A percentile compares a stretch with the other conserved stretches of the same genome.
phyloP scores from a whole-genome alignment of 2,329 filamentous ascomycete genomes.

The Westerdykella sp. region DNA sequence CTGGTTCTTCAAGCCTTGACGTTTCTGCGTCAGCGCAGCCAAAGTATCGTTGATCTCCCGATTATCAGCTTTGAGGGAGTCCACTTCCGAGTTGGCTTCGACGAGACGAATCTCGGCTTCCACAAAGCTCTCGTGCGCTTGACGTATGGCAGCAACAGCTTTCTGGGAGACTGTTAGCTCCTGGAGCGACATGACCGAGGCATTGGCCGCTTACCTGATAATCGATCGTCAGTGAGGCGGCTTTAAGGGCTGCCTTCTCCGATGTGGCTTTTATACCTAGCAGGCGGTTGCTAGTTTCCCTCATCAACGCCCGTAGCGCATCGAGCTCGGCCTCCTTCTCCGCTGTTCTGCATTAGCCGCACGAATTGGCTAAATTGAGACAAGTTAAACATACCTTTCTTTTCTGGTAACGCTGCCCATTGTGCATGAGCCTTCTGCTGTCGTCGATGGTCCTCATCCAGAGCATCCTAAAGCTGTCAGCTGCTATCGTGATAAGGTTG shows the following conservation, averaged over 20 bases:
- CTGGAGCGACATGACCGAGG: background rate
- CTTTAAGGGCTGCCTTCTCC: conserved; percentile 36
- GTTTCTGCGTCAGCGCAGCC: conserved; percentile 18
- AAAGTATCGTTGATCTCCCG: conserved; percentile 26
- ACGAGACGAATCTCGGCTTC: conserved; percentile 65
- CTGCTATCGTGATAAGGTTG: conserved; percentile 6
- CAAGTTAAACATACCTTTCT: conserved; percentile 50
- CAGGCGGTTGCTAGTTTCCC: conserved; percentile 44
- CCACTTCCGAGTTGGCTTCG: conserved; percentile 77
- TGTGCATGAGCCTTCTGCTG: conserved; percentile 61
- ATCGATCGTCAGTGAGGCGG: conserved; percentile 42
- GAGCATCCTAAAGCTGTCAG: conserved; percentile 12
- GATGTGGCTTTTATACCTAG: conserved; percentile 41
- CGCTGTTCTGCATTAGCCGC: conserved; percentile 31
- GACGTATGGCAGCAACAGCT: conserved; percentile 56
- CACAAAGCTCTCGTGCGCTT: conserved; percentile 57
- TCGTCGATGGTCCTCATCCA: conserved; percentile 58
- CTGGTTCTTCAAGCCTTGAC: conserved; percentile 14
- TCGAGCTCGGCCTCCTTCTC: conserved; percentile 44
- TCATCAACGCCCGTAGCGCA: conserved; percentile 36
- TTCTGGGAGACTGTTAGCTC: conserved; percentile 38
- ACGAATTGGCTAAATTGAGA: too few relatives aligned
- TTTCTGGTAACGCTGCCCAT: conserved; percentile 63
- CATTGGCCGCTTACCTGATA: conserved; percentile 45
- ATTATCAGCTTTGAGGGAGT: conserved; percentile 62